Base-by-base conservation (phyloP, 1,284 basidiomycete species). In the Austroboletus niveus region DNA sequence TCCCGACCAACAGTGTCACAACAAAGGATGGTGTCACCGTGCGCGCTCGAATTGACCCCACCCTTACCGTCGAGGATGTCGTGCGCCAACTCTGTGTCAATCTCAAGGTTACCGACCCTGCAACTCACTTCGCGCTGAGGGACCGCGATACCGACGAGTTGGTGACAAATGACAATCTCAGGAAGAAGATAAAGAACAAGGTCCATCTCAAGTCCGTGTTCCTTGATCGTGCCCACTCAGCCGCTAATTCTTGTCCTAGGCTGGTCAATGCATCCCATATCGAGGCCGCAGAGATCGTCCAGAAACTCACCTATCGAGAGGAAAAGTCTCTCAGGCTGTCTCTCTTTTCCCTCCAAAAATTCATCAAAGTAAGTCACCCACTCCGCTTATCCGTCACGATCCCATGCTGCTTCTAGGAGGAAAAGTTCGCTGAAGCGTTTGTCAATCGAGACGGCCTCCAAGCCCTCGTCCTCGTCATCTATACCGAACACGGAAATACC, bases 101-200 rank as follows among this genome's bases (percentile, higher is more conserved):
- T 67, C 75, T 98, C 60, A 87, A 89, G 63, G 85, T 95, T 45
- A 84, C 85, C 55, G 92, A 94, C 49, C 84, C 90, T 0, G 83
- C 91, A 12, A 81, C 84, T 4, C 78, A 92, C 54, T 94, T 88
- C 62, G 92, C 93, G 2, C 71, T 98, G 52, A 78, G 95, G 59
- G 94, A 97, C 64, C 69, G 69, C n/a, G 91, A 94, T 60, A 82
- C 78, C 29, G 91, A 94, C 59, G 89, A 91, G 62, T 73, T 98
- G 44, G 87, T 98, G n/a, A 96, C 94, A 27, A 92, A 94, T 63
- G 88, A 92, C 56, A 96, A 91, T 67, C 72, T 92, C 64, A 79
- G 82, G 64, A 87, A 82, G 72, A 92, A 89, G 74, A 92, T 94
- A 56, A 85, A 82, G 70, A 78, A 78, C 49, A 92, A 90, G 67